phyloP scores from a whole-genome alignment of 768 basidiomycete genomes.

The Cantharellus anzutake region DNA sequence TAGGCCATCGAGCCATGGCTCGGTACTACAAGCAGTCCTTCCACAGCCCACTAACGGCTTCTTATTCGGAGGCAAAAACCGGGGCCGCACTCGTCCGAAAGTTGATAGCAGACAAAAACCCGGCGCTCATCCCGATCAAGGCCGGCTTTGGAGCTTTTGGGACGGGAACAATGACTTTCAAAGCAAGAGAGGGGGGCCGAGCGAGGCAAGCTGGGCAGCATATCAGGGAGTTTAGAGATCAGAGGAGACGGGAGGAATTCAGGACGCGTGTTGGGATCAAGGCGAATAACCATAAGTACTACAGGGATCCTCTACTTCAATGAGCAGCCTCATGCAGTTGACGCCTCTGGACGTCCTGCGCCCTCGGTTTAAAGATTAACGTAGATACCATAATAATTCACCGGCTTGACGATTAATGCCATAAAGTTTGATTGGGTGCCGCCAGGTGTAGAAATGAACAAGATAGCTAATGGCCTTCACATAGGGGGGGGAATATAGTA shows the following conservation, averaged over 20 bases:
- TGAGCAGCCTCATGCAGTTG: too few species aligned
- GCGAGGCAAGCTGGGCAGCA: slow-evolving; percentile 82
- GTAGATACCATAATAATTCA: too few species aligned
- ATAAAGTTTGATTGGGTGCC: too few species aligned
- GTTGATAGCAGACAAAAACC: slow-evolving; percentile 63
- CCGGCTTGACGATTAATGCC: too few species aligned
- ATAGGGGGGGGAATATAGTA: too few species aligned
- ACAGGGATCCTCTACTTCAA: slow-evolving; percentile 46
- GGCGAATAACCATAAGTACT: slow-evolving; percentile 79
- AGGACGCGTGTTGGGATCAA: slow-evolving; percentile 65
- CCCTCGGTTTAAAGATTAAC: too few species aligned
- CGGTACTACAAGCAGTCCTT: slow-evolving; percentile 78
- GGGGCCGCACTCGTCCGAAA: slow-evolving; percentile 60
- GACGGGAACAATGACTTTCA: slow-evolving; percentile 60
- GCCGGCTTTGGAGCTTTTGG: slow-evolving; percentile 84
- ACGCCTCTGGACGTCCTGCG: too few species aligned
- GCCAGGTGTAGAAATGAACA: too few species aligned
- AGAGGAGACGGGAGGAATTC: slow-evolving; percentile 59
- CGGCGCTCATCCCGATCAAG: slow-evolving; percentile 62
- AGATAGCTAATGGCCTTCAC: too few species aligned
- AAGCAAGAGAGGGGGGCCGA: slow-evolving; percentile 87
- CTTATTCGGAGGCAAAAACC: slow-evolving; percentile 33
- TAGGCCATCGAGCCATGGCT: slow-evolving; percentile 78
- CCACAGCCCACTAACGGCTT: slow-evolving; percentile 17
- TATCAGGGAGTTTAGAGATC: slow-evolving; percentile 67